These are phyloP conservation scores for Paramecium tetraurelia DNA, from an alignment of 73 alveolate genomes.

Conservation along the genomic window DNA sequence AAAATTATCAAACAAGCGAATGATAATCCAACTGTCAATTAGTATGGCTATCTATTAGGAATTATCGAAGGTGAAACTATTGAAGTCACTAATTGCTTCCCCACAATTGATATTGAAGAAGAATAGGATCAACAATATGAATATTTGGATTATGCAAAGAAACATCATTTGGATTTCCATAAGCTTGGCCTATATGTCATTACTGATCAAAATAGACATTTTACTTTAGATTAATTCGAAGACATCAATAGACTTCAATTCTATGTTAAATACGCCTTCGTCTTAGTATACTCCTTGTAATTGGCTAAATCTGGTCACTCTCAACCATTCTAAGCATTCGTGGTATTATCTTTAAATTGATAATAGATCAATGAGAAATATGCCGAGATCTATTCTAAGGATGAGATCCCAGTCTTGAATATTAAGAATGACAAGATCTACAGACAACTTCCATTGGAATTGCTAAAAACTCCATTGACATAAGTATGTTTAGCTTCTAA, in stretches of 20 bases:
- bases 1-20: background rate
- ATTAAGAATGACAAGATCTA: background rate
- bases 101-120: background rate
- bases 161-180: constrained; percentile 36
- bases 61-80: constrained; percentile 2
- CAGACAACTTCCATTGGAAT: background rate
- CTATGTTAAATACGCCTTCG: constrained; percentile 28
- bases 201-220: background rate
- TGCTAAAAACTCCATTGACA: background rate
- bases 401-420: background rate
- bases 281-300: background rate
- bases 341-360: background rate
- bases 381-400: background rate
- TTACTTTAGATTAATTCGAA: constrained; percentile 3
- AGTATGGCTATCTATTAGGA: constrained; percentile 33
- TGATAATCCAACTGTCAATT: background rate
- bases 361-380: constrained; percentile 33
- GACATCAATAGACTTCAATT: background rate
- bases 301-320: constrained; percentile 17
- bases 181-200: constrained; percentile 29
- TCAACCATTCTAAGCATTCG: constrained; percentile 12
- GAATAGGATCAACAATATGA: background rate
- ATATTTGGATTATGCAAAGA: constrained; percentile 21
- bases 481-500: background rate
- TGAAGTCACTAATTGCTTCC: constrained; percentile 30